Base-by-base conservation (phyloP, 306 rosid species). In the Cicer arietinum region DNA sequence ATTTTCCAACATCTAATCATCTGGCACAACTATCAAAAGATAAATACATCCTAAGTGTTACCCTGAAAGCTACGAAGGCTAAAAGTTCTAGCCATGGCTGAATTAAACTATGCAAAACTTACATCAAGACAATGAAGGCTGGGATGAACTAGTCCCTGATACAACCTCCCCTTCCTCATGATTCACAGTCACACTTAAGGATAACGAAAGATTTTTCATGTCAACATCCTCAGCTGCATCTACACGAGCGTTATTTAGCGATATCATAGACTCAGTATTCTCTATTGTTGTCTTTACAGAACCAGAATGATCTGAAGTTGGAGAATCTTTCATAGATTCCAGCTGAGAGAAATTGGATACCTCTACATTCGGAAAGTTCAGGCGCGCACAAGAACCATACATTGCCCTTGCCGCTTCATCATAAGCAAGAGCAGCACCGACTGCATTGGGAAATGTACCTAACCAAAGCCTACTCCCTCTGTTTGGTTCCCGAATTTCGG, bases 401-500 rank as follows among this genome's bases (percentile, higher is more conserved):
- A 91, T 75, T 53, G 90, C 88, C 80, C 90, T 84, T 14, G 96
- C 94, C 25, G 92, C 94, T 79, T 91, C 88, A 78, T 91, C 96
- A 64, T 91, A 91, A 9, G 92, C 87, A 66, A 91, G 80, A 69
- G 96, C 96, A 50, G 96, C 94, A 40, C 74, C 87, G 58, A 89
- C 86, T 42, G 92, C 90, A 6, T 91, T 82, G 7, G 89, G 52
- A 76, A 60, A 60, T 25, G 97, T 89, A 14, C 97, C 97, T 25
- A 91, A 81, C 97, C 97, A 91, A 8, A 91, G 93, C 60, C 97
- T 80, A 16, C 67, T 88, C 1, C 97, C 95, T 74, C 88, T 74
- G 14, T 91, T 86, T 0, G 98, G 98, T 76, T 89, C 96, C 10
- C 98, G 63, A 11, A 93, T 91, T 81, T 93, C 98, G 0, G 92